Evolutionary conservation across 1,139 yeast genomes (phyloP).

Genomic region (Tardiomyces blankii): DNA sequence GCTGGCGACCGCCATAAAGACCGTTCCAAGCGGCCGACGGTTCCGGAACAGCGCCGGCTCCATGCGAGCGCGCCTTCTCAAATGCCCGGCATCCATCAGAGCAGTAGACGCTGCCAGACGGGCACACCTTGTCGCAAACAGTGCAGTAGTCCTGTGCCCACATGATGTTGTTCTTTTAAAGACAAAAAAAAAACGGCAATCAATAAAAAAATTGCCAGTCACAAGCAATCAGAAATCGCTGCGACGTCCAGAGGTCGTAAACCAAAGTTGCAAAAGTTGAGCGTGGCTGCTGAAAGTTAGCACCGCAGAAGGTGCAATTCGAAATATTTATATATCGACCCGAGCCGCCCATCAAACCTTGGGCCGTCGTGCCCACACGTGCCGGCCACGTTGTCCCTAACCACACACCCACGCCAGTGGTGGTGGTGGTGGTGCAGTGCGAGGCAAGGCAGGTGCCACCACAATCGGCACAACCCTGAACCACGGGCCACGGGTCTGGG

Average conservation of each 20-base stretch:
- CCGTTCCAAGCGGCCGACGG: not conserved
- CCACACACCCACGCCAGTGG: no score
- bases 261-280: not conserved
- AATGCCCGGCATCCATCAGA: constrained; percentile 25
- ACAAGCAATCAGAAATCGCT: no score
- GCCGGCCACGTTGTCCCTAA: not conserved
- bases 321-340: not conserved
- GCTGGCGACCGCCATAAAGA: not conserved
- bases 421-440: no score
- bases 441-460: not conserved
- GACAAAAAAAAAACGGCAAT: no score
- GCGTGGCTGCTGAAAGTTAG: not conserved
- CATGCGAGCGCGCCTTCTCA: constrained; percentile 3
- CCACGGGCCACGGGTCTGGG: no score
- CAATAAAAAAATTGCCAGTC: no score
- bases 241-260: no score
- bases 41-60: not conserved
- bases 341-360: not conserved
- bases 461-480: no score
- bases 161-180: constrained; percentile 9
- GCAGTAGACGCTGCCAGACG: constrained; percentile 29
- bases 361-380: not conserved
- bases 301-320: no score
- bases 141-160: constrained; percentile 34
- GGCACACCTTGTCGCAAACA: constrained; percentile 34